Evolutionary conservation across 2,329 filamentous ascomycete species (phyloP).

Genomic region (Fusarium pilosicola): DNA sequence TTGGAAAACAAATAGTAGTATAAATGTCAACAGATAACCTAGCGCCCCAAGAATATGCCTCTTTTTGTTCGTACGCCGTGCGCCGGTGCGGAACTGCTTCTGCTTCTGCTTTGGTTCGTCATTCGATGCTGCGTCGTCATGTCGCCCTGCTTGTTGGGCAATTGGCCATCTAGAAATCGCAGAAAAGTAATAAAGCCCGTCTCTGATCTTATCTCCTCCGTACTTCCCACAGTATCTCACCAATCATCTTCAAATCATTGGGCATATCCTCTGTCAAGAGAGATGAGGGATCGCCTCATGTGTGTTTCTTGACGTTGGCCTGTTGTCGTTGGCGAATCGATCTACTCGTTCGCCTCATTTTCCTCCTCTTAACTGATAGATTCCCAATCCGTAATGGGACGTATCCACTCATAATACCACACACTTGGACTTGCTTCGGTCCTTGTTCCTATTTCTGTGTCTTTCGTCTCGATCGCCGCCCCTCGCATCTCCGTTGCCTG

Average conservation of each 20-base stretch:
- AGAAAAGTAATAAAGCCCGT: slow-evolving; percentile 41
- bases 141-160: slow-evolving; percentile 42
- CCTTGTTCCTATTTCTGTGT: slow-evolving; percentile 49
- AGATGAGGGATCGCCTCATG: slow-evolving; percentile 40
- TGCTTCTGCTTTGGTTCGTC: slow-evolving; percentile 47
- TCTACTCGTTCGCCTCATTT: slow-evolving; percentile 26
- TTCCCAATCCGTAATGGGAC: background rate
- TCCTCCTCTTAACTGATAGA: slow-evolving; percentile 27
- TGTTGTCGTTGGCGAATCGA: slow-evolving; percentile 26
- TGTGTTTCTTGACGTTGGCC: slow-evolving; percentile 30
- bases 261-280: slow-evolving; percentile 33
- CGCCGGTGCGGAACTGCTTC: slow-evolving; percentile 51
- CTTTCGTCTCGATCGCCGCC: slow-evolving; percentile 48
- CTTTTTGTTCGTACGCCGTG: slow-evolving; percentile 53
- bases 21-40: slow-evolving; percentile 51
- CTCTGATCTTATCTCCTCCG: slow-evolving; percentile 22
- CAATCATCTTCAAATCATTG: slow-evolving; percentile 40
- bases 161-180: slow-evolving; percentile 43
- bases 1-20: slow-evolving; percentile 42
- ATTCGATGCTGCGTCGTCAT: slow-evolving; percentile 49
- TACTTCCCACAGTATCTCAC: slow-evolving; percentile 37
- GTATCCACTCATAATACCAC: slow-evolving; percentile 52
- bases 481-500: slow-evolving; percentile 50
- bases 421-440: slow-evolving; percentile 52
- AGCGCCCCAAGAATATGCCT: slow-evolving; percentile 52